Base-by-base conservation (phyloP, 2,329 filamentous ascomycete species). In the Alternaria angustiovoidea region DNA sequence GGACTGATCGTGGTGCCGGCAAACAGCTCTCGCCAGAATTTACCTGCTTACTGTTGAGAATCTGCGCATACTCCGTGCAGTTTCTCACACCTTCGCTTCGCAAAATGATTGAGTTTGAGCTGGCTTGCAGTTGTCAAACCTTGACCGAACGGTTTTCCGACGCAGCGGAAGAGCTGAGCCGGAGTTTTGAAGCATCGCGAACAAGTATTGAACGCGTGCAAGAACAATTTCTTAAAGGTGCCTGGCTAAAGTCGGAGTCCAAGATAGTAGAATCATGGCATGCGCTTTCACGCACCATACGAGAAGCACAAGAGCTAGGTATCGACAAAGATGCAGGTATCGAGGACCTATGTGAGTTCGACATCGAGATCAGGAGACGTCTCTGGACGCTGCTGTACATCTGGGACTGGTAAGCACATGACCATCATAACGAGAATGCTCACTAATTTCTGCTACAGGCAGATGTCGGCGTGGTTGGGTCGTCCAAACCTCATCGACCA, bases 181-280 rank as follows among this genome's bases (percentile, higher is more conserved):
- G 71, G 34, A 80, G 75, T 22, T 81, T 84, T 39, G 53, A 76
- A 3, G 79, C 81, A 1, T 81, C 82, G 0, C 78, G 78, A 51
- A 81, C 81, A 1, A 79, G 81, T 3, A 67, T 84, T 7, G 69
- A 76, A 36, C 80, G 84, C 16, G 80, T 85, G 2, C 83, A 85
- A 65, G 83, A 85, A 64, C 72, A 82, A n/a, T 84, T 85, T 54
- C 62, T 84, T 4, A 81, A 78, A 22, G 78, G 80, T 2, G 75
- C 76, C 22, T 85, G 82, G 82, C 80, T 79, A 43, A 84, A 84
- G 60, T 79, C 79, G 4, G 81, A 83, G 56, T 80, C 79, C 14
- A 75, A 77, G 20, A 84, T 83, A 65, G 78, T 82, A 1, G 81
- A 84, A 30, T 78, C 83, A 0, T 85, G 83, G 83, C 82, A 84